A percentile compares a stretch with the other conserved stretches of the same genome.
Conservation (phyloP, 805 yeast species). For the Saccharomyces cerevisiae region DNA sequence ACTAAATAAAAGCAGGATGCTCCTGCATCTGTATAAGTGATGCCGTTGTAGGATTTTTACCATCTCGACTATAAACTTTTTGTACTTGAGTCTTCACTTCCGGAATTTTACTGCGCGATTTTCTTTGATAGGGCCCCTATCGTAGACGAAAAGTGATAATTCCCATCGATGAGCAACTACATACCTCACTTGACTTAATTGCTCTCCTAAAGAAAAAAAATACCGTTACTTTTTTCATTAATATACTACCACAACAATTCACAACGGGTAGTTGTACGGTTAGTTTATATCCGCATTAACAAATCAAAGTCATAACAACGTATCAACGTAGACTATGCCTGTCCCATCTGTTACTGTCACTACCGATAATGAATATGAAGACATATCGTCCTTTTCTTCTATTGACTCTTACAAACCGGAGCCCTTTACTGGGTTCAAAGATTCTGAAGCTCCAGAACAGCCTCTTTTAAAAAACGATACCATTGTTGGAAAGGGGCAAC, state of each 20-base stretch:
- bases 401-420: slow-evolving; percentile 23
- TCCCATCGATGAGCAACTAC: neutral
- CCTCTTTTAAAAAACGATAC: neutral
- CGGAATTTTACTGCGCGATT: neutral
- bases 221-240: neutral
- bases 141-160: neutral
- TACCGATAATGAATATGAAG: slow-evolving; percentile 19
- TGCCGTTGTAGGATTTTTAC: neutral
- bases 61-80: neutral
- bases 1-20: neutral
- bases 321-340: neutral
- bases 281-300: neutral
- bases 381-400: slow-evolving; percentile 23
- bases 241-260: neutral
- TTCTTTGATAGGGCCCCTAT: neutral
- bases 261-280: neutral
- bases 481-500: neutral
- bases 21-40: neutral
- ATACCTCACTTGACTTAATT: neutral
- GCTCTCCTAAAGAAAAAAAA: neutral
- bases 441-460: neutral
- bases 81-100: neutral
- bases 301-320: neutral
- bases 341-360: neutral
- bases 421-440: slow-evolving; percentile 14